phyloP scores from a whole-genome alignment of 164 flowering plant genomes.

The Echeveria elegans region DNA sequence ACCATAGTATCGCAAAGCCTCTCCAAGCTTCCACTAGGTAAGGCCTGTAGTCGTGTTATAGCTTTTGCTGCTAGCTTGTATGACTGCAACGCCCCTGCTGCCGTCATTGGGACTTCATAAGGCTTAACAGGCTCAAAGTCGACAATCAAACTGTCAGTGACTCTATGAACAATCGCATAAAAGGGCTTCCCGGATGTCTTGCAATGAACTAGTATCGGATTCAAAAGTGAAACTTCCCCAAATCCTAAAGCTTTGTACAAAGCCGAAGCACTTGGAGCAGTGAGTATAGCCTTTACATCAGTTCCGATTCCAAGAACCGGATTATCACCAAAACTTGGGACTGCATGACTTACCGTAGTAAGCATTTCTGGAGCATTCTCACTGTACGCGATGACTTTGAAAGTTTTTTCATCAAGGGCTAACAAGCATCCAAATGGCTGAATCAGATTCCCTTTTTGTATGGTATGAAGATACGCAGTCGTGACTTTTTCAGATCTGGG shows the following conservation, averaged over 20 bases:
- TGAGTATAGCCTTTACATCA: conserved; percentile 60
- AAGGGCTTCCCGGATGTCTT: conserved; percentile 84
- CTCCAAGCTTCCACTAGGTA: conserved; percentile 74
- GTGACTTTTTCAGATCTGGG: conserved; percentile 63
- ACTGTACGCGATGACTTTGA: conserved; percentile 70
- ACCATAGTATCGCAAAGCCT: conserved; percentile 77
- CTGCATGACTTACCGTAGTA: conserved; percentile 77
- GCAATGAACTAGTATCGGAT: conserved; percentile 79
- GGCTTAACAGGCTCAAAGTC: conserved; percentile 90
- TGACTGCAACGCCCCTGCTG: conserved; percentile 85
- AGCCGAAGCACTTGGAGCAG: conserved; percentile 70
- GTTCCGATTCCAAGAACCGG: conserved; percentile 73
- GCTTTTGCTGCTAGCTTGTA: conserved; percentile 91
- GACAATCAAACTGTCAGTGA: conserved; percentile 61
- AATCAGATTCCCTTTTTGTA: conserved; percentile 68
- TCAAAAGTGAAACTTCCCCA: conserved; percentile 66
- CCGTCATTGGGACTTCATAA: conserved; percentile 80
- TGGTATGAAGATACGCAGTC: conserved; percentile 74
- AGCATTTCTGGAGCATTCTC: conserved; percentile 88
- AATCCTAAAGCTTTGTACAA: conserved; percentile 68
- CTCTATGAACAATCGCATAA: conserved; percentile 73
- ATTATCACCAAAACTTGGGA: conserved; percentile 76
- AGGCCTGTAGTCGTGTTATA: conserved; percentile 58
- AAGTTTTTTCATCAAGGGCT: conserved; percentile 74
- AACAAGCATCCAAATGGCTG: conserved; percentile 82